Base-by-base conservation (phyloP, 1,284 basidiomycete genomes). In the Ceratobasidium sp. region DNA sequence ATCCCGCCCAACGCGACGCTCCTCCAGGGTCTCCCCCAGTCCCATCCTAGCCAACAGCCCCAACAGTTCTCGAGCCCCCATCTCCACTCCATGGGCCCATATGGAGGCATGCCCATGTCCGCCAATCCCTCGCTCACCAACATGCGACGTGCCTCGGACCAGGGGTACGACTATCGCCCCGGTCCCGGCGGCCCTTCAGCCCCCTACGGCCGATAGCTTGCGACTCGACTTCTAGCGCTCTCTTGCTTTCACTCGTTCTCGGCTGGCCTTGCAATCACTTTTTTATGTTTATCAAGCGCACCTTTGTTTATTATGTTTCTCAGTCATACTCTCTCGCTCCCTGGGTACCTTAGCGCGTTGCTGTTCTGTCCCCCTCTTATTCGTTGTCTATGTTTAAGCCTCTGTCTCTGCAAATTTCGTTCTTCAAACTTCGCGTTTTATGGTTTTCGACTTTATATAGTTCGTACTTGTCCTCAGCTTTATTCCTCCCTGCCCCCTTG, bases 391-490 rank as follows among this genome's bases (percentile, higher is more conserved):
- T 69, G 67, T 13, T 45, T 67, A 64, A 37, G 28, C 28, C 3
- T 23, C 67, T 54, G 28, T 28, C 49, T 31, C 37, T 39, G 17
- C 53, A 39, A 28, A 68, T 58, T 83, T 42, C 78, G 81, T 79
- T 45, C 58, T 23, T 35, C n/a, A 26, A n/a, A 61, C 65, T 35
- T 66, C 42, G 15, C 42, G 15, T 33, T 20, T 49, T 45, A 53
- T 76, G 31, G 45, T 39, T 65, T 63, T 33, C 26, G 47, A 11
- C 47, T n/a, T 68, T 51, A 53, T 35, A 63, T 63, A 54, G 49
- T 66, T 53, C 60, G 47, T 67, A 65, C 65, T 53, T 58, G 56
- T 31, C 17, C 20, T 23, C 23, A 26, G 8, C 47, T 54, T 54
- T 23, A 17, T 63, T 56, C 13, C 47, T 49, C 35, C n/a, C 42